Conservation (phyloP, 2,329 filamentous ascomycete species). For the Alternaria alternata region DNA sequence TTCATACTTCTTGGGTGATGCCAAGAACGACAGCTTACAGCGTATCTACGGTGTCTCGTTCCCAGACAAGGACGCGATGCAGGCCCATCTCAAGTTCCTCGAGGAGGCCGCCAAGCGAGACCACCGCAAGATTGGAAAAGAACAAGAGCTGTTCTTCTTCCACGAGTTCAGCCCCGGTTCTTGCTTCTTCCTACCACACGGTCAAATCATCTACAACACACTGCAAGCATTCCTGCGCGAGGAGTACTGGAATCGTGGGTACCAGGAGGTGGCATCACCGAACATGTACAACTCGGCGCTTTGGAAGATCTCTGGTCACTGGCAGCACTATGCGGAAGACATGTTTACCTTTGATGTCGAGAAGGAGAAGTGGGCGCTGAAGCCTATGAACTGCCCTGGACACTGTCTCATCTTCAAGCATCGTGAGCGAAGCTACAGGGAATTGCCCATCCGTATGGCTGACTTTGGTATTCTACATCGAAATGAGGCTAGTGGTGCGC, state of each 20-base stretch:
- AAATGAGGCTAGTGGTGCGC: constrained; percentile 92
- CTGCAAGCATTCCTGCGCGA: constrained; percentile 81
- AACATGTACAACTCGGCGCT: constrained; percentile 95
- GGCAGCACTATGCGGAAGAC: constrained; percentile 90
- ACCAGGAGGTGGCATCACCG: constrained; percentile 93
- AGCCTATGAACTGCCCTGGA: constrained; percentile 98
- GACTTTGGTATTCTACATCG: constrained; percentile 96
- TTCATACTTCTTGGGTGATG: constrained; percentile 93
- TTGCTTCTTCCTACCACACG: constrained; percentile 90
- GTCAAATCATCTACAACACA: constrained; percentile 91
- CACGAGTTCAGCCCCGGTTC: constrained; percentile 92
- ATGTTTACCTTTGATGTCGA: constrained; percentile 90
- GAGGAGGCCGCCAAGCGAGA: constrained; percentile 98
- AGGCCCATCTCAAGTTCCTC: constrained; percentile 91
- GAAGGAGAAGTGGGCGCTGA: constrained; percentile 84
- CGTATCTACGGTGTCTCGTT: constrained; percentile 96
- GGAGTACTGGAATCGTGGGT: constrained; percentile 92
- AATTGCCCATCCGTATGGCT: constrained; percentile 89
- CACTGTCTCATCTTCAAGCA: constrained; percentile 90
- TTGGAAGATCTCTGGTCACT: constrained; percentile 96
- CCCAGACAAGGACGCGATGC: constrained; percentile 94
- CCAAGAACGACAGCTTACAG: constrained; percentile 92
- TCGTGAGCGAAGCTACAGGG: constrained; percentile 84
- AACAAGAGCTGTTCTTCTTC: constrained; percentile 98
- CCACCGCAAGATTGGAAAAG: constrained; percentile 89